These are phyloP conservation scores for Leersia perrieri DNA, from an alignment of 176 grass and related monocot species.

Conservation along the genomic window DNA sequence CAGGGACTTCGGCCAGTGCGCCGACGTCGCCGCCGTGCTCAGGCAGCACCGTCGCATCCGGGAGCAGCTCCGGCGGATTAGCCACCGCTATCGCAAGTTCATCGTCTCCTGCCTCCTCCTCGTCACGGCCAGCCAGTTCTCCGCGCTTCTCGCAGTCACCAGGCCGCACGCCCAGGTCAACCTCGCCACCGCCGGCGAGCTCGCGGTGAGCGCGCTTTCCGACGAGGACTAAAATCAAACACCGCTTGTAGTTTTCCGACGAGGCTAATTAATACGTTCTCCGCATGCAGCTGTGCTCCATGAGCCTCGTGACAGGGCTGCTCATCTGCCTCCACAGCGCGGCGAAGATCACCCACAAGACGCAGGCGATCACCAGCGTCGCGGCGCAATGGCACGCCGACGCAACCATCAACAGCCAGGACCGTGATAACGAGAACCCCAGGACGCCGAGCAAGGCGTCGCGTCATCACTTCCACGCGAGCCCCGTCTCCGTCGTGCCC, in stretches of 20 bases:
- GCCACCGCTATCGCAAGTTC: conserved; percentile 73
- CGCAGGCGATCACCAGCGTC: conserved; percentile 80
- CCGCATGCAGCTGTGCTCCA: conserved; percentile 71
- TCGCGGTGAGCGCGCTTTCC: conserved; percentile 42
- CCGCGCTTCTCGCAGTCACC: conserved; percentile 59
- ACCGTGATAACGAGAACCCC: conserved; percentile 49
- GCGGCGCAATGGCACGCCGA: conserved; percentile 82
- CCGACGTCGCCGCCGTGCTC: conserved; percentile 57
- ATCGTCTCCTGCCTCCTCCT: conserved; percentile 63
- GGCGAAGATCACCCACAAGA: conserved; percentile 97
- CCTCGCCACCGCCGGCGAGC: conserved; percentile 67
- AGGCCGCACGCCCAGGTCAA: conserved; percentile 61
- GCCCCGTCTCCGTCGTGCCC: background rate
- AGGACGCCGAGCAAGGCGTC: conserved; percentile 35
- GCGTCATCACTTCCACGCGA: conserved; percentile 8
- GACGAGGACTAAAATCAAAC: background rate
- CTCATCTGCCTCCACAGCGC: conserved; percentile 80
- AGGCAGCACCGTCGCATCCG: conserved; percentile 63
- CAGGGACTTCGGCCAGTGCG: conserved; percentile 50
- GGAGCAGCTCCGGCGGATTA: conserved; percentile 64
- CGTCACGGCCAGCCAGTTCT: conserved; percentile 77
- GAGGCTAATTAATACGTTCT: background rate
- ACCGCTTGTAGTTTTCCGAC: background rate
- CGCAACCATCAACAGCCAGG: conserved; percentile 57
- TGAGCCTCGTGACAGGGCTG: conserved; percentile 64